Conservation (phyloP, 495 filamentous ascomycete genomes). For the Aspergillus avenaceus region DNA sequence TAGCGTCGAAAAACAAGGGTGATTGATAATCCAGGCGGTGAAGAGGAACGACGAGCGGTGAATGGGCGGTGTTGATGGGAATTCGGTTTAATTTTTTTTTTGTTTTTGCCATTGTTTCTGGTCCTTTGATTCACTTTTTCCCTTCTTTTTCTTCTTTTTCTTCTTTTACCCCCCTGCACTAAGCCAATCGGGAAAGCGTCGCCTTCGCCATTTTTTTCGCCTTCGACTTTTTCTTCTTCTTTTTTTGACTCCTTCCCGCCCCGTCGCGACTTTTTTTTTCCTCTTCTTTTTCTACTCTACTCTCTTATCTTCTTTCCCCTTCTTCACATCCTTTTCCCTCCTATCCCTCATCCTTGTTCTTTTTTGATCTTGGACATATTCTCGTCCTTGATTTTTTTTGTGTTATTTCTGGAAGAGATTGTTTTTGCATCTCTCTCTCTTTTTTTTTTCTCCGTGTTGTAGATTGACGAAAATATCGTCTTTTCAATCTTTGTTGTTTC, state of each 20-base stretch:
- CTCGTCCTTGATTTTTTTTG: conserved; percentile 6
- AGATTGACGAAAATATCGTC: neutral
- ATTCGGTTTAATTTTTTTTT: no score
- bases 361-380: conserved; percentile 17
- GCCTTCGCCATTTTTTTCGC: conserved; percentile 2
- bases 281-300: conserved; percentile 21
- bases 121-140: no score
- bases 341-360: conserved; percentile 19
- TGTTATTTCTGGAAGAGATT: neutral
- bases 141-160: neutral
- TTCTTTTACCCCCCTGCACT: conserved; percentile 4
- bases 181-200: conserved; percentile 14
- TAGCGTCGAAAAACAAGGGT: no score
- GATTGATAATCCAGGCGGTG: no score
- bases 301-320: conserved; percentile 10
- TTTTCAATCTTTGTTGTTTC: conserved; percentile 2
- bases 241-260: conserved; percentile 19
- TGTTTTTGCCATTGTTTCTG: no score
- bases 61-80: neutral
- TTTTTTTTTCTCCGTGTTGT: conserved; percentile 12
- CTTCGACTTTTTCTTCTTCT: conserved; percentile 17
- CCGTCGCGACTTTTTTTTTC: conserved; percentile 13
- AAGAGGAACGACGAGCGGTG: neutral
- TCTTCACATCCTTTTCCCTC: no score
- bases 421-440: conserved; percentile 10